A percentile compares a stretch with the other conserved stretches of the same genome.
These are phyloP conservation scores for Umbelopsis sp. DNA, from an alignment of 192 early-diverging fungal species.

Conservation along the genomic window DNA sequence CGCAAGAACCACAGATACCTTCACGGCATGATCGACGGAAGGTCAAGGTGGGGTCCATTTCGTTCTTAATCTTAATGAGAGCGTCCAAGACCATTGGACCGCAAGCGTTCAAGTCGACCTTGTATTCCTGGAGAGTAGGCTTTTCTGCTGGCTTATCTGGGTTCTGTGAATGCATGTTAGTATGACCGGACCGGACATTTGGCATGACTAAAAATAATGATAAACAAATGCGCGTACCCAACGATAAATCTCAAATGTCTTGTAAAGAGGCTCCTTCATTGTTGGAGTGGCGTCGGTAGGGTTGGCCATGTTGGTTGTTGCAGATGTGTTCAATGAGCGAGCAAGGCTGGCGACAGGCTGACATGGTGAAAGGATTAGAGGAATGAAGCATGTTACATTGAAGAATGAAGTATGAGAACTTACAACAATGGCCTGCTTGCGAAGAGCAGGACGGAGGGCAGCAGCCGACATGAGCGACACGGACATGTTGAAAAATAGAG, in stretches of 20 bases:
- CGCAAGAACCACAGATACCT: constrained; percentile 96
- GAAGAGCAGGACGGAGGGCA: constrained; percentile 8
- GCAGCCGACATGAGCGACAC: constrained; percentile 18
- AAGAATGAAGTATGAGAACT: not conserved
- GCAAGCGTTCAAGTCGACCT: constrained; percentile 88
- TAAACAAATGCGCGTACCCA: constrained; percentile 66
- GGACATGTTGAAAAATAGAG: not conserved
- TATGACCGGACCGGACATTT: too few relatives aligned
- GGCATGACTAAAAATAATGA: not conserved
- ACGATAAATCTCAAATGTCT: constrained; percentile 95
- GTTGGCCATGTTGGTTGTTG: constrained; percentile 38
- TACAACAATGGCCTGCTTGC: constrained; percentile 4
- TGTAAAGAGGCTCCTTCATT: constrained; percentile 66
- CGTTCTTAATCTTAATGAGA: constrained; percentile 97
- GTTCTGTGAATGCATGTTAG: constrained; percentile 51
- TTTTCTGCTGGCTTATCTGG: constrained; percentile 88
- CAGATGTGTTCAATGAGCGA: constrained; percentile 50
- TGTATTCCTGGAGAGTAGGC: constrained; percentile 85
- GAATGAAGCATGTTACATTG: not conserved
- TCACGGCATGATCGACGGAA: constrained; percentile 97
- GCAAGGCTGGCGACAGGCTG: constrained; percentile 25
- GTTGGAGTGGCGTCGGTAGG: constrained; percentile 25
- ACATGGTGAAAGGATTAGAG: not conserved
- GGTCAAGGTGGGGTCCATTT: constrained; percentile 89
- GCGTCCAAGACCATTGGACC: constrained; percentile 98